phyloP scores from a whole-genome alignment of 2,329 filamentous ascomycete genomes.

The Ilyonectria destructans region DNA sequence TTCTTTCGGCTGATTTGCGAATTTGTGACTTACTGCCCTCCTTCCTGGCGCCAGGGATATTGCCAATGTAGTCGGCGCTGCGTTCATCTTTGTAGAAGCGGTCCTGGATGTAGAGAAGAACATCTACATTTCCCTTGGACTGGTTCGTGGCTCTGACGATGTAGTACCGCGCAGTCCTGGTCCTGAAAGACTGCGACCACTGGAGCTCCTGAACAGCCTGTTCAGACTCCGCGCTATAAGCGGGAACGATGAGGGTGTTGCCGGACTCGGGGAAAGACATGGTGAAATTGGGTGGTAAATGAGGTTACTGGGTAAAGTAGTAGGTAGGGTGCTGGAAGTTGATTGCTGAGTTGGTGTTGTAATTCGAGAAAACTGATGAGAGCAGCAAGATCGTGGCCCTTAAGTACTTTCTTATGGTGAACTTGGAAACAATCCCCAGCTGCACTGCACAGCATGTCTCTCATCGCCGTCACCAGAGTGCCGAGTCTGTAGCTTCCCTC shows the following conservation, averaged over 20 bases:
- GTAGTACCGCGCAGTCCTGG: conserved; percentile 36
- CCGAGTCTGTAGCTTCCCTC: not conserved
- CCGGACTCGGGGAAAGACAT: conserved; percentile 37
- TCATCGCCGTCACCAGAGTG: no score
- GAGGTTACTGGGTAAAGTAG: not conserved
- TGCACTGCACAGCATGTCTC: not conserved
- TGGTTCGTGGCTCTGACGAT: conserved; percentile 34
- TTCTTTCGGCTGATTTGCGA: no score
- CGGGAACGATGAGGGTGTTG: conserved; percentile 30
- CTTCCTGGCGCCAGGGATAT: conserved; percentile 19
- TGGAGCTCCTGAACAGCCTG: conserved; percentile 26
- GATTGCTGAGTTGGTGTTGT: conserved; percentile 2
- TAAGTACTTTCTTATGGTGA: not conserved
- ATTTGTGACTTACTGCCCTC: conserved; percentile 33
- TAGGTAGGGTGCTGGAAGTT: not conserved
- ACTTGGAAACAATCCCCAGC: no score
- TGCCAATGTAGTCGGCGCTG: conserved; percentile 34
- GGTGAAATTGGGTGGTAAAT: not conserved
- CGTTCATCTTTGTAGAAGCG: conserved; percentile 30
- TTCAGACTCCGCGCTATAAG: conserved; percentile 32
- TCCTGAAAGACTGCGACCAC: conserved; percentile 35
- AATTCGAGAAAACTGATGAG: not conserved
- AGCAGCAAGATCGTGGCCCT: not conserved
- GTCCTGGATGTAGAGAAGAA: conserved; percentile 38
- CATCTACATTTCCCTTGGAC: conserved; percentile 28